These are phyloP conservation scores for Elongisporangium prolatum DNA, from an alignment of 352 stramenopile species.

Conservation along the genomic window DNA sequence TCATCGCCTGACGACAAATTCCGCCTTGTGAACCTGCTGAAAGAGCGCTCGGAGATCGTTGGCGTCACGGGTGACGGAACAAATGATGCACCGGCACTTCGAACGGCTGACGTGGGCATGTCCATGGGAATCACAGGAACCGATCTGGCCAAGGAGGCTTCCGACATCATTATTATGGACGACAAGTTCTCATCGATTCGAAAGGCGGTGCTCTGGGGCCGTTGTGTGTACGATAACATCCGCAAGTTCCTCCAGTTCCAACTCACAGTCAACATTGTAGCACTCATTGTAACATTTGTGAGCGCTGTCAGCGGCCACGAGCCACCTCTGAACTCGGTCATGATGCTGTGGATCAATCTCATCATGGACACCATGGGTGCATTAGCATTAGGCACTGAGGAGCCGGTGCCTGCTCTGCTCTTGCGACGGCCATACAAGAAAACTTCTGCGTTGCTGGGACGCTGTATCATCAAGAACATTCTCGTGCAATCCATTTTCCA, in stretches of 20 bases:
- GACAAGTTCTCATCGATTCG: slow-evolving; percentile 84
- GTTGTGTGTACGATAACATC: slow-evolving; percentile 84
- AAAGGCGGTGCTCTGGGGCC: slow-evolving; percentile 72
- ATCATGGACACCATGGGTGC: slow-evolving; percentile 86
- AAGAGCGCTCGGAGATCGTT: slow-evolving; percentile 67
- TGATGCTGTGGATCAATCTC: slow-evolving; percentile 88
- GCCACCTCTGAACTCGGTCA: slow-evolving; percentile 75
- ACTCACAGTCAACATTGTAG: slow-evolving; percentile 82
- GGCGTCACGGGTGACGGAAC: slow-evolving; percentile 78
- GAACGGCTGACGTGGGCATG: slow-evolving; percentile 68
- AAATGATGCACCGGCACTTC: slow-evolving; percentile 74
- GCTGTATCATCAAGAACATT: slow-evolving; percentile 78
- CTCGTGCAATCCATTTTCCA: slow-evolving; percentile 62
- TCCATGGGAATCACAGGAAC: slow-evolving; percentile 82
- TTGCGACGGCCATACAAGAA: slow-evolving; percentile 74
- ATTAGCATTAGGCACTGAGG: slow-evolving; percentile 65
- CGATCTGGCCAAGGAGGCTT: slow-evolving; percentile 77
- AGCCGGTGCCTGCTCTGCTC: slow-evolving; percentile 54
- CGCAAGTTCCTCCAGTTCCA: slow-evolving; percentile 85
- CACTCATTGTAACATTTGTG: slow-evolving; percentile 70
- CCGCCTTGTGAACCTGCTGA: slow-evolving; percentile 88
- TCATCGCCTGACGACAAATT: slow-evolving; percentile 97
- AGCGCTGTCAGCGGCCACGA: slow-evolving; percentile 82
- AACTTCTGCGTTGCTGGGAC: slow-evolving; percentile 42
- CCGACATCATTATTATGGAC: slow-evolving; percentile 87